Percentiles rank a stretch among this genome's conserved stretches.
Evolutionary conservation across 306 rosid genomes (phyloP).

Genomic region (Lathyrus aphaca): DNA sequence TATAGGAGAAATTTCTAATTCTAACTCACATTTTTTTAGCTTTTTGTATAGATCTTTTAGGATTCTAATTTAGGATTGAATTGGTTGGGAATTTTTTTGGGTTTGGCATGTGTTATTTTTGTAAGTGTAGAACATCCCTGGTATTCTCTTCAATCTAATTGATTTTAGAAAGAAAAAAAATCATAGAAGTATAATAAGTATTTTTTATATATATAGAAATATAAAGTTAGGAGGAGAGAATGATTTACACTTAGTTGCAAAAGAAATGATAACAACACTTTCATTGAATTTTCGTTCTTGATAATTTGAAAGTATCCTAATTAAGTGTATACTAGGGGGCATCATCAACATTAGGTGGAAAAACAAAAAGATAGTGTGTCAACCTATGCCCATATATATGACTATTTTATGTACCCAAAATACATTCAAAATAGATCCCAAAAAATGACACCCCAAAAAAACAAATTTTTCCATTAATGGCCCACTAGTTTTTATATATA

Average conservation of each 20-base stretch:
- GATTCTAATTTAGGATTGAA: no score
- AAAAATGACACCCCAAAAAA: constrained; percentile 40
- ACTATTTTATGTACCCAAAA: constrained; percentile 57
- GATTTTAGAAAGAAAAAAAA: no score
- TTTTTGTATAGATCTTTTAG: no score
- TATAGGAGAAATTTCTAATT: no score
- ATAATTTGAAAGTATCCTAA: constrained; percentile 30
- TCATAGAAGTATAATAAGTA: no score
- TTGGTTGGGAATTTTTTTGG: no score
- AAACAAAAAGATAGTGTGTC: constrained; percentile 39
- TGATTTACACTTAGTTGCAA: constrained; percentile 24
- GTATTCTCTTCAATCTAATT: no score
- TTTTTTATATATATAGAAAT: background rate
- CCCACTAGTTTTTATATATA: background rate
- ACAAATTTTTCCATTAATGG: constrained; percentile 32
- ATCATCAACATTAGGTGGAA: constrained; percentile 32
- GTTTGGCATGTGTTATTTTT: no score
- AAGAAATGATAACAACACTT: constrained; percentile 21
- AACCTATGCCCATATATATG: constrained; percentile 48
- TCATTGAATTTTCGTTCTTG: constrained; percentile 32
- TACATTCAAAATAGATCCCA: constrained; percentile 24
- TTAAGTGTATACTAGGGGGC: constrained; percentile 36
- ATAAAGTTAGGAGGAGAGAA: background rate
- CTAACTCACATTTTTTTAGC: no score
- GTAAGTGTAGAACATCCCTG: no score